These are phyloP conservation scores for Tolypocladium guangdongense DNA, from an alignment of 2,329 filamentous ascomycete species.

Conservation along the genomic window DNA sequence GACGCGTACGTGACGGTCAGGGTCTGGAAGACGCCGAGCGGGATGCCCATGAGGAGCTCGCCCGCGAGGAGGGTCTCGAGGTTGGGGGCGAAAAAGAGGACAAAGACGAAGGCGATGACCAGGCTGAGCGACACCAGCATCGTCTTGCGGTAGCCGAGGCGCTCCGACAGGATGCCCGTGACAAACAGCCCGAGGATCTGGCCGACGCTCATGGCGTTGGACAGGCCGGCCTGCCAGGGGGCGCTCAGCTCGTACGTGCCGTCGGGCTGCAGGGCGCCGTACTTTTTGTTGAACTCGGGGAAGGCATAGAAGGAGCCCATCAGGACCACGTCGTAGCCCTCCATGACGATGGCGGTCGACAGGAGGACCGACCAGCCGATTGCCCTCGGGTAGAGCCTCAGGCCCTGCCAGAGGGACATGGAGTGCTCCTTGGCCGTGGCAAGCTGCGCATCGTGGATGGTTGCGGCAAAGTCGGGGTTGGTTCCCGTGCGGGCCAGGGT, in stretches of 20 bases:
- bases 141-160: slow-evolving; percentile 55
- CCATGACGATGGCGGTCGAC: slow-evolving; percentile 83
- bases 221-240: slow-evolving; percentile 51
- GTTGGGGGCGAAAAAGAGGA: slow-evolving; percentile 55
- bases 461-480: slow-evolving; percentile 5
- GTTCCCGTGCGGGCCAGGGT: neutral
- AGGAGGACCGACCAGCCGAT: slow-evolving; percentile 75
- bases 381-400: slow-evolving; percentile 78
- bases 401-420: slow-evolving; percentile 65
- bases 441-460: slow-evolving; percentile 23
- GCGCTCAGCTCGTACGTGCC: slow-evolving; percentile 46
- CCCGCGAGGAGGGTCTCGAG: slow-evolving; percentile 47
- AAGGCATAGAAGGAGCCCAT: slow-evolving; percentile 69
- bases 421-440: slow-evolving; percentile 52
- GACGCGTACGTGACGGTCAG: slow-evolving; percentile 56
- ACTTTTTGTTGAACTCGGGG: slow-evolving; percentile 46
- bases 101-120: slow-evolving; percentile 45
- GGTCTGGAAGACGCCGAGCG: slow-evolving; percentile 49
- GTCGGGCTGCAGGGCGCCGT: slow-evolving; percentile 34
- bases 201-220: slow-evolving; percentile 34
- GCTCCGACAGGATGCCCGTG: slow-evolving; percentile 54
- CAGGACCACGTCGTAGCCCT: slow-evolving; percentile 74
- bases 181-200: slow-evolving; percentile 56
- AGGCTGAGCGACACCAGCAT: slow-evolving; percentile 45
- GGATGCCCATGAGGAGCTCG: slow-evolving; percentile 52